These are phyloP conservation scores for Diversispora epigaea DNA, from an alignment of 192 early-diverging fungal genomes.

Conservation along the genomic window DNA sequence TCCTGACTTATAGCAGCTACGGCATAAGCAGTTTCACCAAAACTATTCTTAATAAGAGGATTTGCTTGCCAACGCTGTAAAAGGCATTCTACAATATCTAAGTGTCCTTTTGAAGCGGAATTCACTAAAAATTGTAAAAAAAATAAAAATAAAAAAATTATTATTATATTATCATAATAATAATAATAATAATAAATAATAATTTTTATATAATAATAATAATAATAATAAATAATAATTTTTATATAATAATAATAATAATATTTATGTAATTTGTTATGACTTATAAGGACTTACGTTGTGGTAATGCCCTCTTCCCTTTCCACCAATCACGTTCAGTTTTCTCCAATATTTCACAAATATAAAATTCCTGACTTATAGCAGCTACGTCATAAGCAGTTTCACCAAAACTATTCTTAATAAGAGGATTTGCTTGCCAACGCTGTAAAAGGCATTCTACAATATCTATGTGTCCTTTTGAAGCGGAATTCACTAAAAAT, in stretches of 20 bases:
- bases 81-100: constrained; percentile 63
- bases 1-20: constrained; percentile 68
- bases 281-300: constrained; percentile 19
- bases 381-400: constrained; percentile 78
- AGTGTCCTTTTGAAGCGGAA: constrained; percentile 69
- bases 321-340: constrained; percentile 57
- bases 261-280: no score
- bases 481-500: constrained; percentile 65
- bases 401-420: constrained; percentile 68
- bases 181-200: no score
- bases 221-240: no score
- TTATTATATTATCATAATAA: no score
- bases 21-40: constrained; percentile 76
- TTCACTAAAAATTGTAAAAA: constrained; percentile 53
- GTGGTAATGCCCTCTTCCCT: constrained; percentile 19
- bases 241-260: no score
- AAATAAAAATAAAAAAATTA: no score
- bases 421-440: constrained; percentile 58
- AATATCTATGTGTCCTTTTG: constrained; percentile 65
- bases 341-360: constrained; percentile 65
- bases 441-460: constrained; percentile 65
- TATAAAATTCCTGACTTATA: constrained; percentile 58
- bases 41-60: constrained; percentile 61
- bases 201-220: no score
- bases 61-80: constrained; percentile 59